Conservation (phyloP, 1,284 basidiomycete genomes). For the Anthracocystis walkeri region DNA sequence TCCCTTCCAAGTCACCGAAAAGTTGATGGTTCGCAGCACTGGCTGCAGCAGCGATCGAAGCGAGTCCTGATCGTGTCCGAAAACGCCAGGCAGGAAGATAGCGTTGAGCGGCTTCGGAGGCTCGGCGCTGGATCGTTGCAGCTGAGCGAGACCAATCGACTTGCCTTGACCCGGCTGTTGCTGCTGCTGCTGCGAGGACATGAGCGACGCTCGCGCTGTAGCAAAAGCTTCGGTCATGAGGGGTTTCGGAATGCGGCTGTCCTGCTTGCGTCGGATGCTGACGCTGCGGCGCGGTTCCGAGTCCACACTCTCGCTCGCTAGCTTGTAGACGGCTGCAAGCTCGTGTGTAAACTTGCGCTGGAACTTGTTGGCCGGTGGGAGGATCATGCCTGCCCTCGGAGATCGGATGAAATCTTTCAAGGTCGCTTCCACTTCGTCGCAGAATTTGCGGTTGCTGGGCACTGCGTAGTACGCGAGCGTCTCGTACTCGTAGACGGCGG, state of each 20-base stretch:
- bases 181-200: constrained; percentile 32
- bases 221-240: constrained; percentile 58
- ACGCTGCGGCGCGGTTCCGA: constrained; percentile 59
- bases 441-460: constrained; percentile 53
- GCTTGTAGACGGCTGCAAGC: constrained; percentile 56
- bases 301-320: constrained; percentile 61
- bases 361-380: constrained; percentile 52
- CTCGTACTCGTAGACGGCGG: constrained; percentile 46
- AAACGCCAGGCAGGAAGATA: constrained; percentile 55
- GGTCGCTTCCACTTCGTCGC: constrained; percentile 58
- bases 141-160: constrained; percentile 49
- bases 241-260: constrained; percentile 57
- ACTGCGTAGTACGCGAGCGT: constrained; percentile 57
- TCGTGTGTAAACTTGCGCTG: constrained; percentile 63
- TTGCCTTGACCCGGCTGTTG: constrained; percentile 16
- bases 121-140: constrained; percentile 40
- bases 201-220: constrained; percentile 31
- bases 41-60: constrained; percentile 47
- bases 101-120: constrained; percentile 56
- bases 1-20: constrained; percentile 51
- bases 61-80: constrained; percentile 59
- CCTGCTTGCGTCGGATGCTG: constrained; percentile 59
- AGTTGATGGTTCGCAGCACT: constrained; percentile 38
- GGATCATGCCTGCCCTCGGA: constrained; percentile 57
- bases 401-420: constrained; percentile 66